These are phyloP conservation scores for Termitomyces sp. DNA, from an alignment of 768 basidiomycete species.

Conservation along the genomic window DNA sequence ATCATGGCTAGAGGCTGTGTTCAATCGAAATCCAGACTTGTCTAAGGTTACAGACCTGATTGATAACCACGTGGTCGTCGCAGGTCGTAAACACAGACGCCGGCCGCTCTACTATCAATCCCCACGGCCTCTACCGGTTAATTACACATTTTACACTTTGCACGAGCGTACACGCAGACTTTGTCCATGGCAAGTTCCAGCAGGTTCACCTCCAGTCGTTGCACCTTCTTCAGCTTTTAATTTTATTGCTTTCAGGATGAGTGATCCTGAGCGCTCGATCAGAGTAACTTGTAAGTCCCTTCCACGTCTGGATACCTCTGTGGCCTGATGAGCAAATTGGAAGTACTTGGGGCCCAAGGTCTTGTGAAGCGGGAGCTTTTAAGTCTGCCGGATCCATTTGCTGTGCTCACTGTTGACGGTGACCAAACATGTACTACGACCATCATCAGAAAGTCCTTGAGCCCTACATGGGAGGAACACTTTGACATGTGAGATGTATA, in stretches of 20 bases:
- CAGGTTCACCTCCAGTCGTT: conserved; percentile 23
- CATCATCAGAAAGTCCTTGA: conserved; percentile 61
- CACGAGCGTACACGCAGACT: neutral
- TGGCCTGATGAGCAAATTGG: neutral
- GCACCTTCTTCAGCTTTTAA: conserved; percentile 7
- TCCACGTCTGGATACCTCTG: neutral
- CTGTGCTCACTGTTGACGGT: conserved; percentile 80
- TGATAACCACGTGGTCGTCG: conserved; percentile 13
- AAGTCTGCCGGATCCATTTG: conserved; percentile 83
- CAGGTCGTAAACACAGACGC: conserved; percentile 4
- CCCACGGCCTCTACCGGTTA: neutral
- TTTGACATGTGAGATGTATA: conserved; percentile 67
- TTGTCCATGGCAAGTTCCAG: conserved; percentile 18
- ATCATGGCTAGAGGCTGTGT: neutral
- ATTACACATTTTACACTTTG: neutral
- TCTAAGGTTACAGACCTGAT: neutral
- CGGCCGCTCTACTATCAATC: neutral
- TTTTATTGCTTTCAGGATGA: conserved; percentile 25
- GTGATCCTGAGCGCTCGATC: conserved; percentile 43
- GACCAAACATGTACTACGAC: conserved; percentile 77
- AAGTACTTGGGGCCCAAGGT: conserved; percentile 73
- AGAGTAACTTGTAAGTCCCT: conserved; percentile 42
- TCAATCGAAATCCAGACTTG: neutral
- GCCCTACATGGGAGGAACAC: conserved; percentile 77
- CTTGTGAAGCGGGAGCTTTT: conserved; percentile 75